phyloP scores from a whole-genome alignment of 1,284 basidiomycete genomes.

The Termitomyces sp. region DNA sequence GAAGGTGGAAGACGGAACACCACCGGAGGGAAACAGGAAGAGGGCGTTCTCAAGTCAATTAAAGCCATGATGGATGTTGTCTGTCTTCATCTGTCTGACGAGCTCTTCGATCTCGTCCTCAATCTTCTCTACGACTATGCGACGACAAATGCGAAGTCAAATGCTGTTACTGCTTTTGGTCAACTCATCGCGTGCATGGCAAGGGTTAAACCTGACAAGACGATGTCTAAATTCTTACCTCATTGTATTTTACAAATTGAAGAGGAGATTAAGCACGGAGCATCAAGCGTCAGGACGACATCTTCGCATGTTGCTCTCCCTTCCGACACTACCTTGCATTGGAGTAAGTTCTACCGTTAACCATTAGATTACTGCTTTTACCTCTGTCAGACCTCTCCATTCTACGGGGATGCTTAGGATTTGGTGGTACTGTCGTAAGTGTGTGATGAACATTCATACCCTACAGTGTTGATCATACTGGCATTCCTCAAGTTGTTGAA shows the following conservation, averaged over 20 bases:
- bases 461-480: conserved; percentile 6
- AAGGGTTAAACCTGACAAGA: conserved; percentile 73
- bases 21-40: conserved; percentile 85
- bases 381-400: conserved; percentile 62
- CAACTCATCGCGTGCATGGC: conserved; percentile 87
- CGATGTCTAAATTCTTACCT: conserved; percentile 77
- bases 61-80: conserved; percentile 83
- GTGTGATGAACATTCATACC: background rate
- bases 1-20: conserved; percentile 81
- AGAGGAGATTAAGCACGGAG: conserved; percentile 85
- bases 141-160: conserved; percentile 82
- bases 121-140: conserved; percentile 86
- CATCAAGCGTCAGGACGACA: conserved; percentile 88
- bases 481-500: conserved; percentile 51
- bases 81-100: conserved; percentile 84
- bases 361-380: conserved; percentile 3
- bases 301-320: conserved; percentile 78
- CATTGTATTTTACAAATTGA: conserved; percentile 80
- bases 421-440: conserved; percentile 60
- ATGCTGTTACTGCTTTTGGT: conserved; percentile 86
- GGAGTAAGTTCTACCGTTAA: conserved; percentile 58
- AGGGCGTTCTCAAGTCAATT: conserved; percentile 77
- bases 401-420: conserved; percentile 73
- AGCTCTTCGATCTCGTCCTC: conserved; percentile 82
- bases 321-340: conserved; percentile 91